Percentiles rank a stretch among this genome's conserved stretches.
These are phyloP conservation scores for Galeopsis tetrahit DNA, from an alignment of 257 asterid species.

Conservation along the genomic window DNA sequence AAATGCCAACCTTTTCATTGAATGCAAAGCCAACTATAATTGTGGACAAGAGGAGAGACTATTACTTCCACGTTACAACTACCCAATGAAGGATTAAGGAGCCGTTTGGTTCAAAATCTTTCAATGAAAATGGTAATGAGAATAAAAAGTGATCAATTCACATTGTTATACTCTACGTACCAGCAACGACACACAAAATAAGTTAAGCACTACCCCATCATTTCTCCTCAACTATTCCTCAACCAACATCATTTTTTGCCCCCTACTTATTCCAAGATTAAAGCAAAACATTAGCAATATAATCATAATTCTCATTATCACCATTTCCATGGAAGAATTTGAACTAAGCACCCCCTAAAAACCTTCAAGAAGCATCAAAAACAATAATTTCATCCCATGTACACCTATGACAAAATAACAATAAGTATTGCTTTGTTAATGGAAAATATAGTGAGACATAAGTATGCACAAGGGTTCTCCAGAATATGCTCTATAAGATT, in stretches of 20 bases:
- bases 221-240: no score
- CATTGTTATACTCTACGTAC: no score
- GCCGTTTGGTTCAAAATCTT: no score
- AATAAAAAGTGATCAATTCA: no score
- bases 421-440: not conserved
- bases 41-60: not conserved
- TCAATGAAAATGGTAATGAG: no score
- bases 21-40: conserved; percentile 7
- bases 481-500: not conserved
- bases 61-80: not conserved
- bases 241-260: no score
- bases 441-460: not conserved
- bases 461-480: not conserved
- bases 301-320: no score
- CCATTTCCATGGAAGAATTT: no score
- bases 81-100: not conserved
- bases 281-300: no score
- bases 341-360: not conserved
- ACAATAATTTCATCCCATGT: not conserved
- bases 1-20: not conserved
- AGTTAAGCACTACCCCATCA: no score
- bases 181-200: no score
- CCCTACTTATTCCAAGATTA: no score
- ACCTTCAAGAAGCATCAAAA: not conserved
- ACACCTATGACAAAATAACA: not conserved